Evolutionary conservation across 140 eudicot species (phyloP).

Genomic region (Cichorium intybus): DNA sequence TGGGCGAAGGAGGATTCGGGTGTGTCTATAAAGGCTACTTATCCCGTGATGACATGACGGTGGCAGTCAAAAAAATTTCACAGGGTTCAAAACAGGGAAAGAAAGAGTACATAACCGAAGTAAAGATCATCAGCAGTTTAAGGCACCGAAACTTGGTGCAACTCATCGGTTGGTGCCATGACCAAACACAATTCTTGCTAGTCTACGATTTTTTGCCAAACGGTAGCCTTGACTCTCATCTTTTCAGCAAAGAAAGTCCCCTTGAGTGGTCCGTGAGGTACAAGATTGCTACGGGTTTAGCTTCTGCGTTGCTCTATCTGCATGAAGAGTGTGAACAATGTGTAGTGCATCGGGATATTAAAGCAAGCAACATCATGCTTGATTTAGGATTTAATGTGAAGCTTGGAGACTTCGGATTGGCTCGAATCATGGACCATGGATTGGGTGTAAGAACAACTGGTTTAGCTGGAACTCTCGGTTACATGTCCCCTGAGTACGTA

Average conservation of each 20-base stretch:
- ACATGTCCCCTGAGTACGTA: slow-evolving; percentile 55
- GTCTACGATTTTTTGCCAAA: slow-evolving; percentile 60
- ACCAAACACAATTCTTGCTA: slow-evolving; percentile 43
- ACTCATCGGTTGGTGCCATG: slow-evolving; percentile 65
- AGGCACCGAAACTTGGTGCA: slow-evolving; percentile 60
- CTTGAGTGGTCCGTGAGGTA: slow-evolving; percentile 42
- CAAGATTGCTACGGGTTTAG: slow-evolving; percentile 47
- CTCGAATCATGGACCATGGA: slow-evolving; percentile 51
- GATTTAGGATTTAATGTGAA: slow-evolving; percentile 52
- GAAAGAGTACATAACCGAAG: slow-evolving; percentile 48
- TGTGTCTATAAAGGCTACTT: slow-evolving; percentile 46
- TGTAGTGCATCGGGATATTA: slow-evolving; percentile 60
- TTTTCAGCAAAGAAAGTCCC: slow-evolving; percentile 28
- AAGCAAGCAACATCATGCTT: slow-evolving; percentile 62
- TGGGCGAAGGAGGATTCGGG: slow-evolving; percentile 71
- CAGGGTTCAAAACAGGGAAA: slow-evolving; percentile 53
- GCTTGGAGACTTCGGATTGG: slow-evolving; percentile 68
- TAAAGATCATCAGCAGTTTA: slow-evolving; percentile 51
- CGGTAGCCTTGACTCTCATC: slow-evolving; percentile 50
- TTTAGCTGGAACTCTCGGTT: slow-evolving; percentile 55
- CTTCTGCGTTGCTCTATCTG: slow-evolving; percentile 56
- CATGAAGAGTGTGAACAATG: slow-evolving; percentile 67
- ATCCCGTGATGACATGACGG: background rate
- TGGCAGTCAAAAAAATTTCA: slow-evolving; percentile 61
- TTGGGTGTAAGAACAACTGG: slow-evolving; percentile 39